Conservation (phyloP, 495 filamentous ascomycete species). For the Daldinia vernicosa region DNA sequence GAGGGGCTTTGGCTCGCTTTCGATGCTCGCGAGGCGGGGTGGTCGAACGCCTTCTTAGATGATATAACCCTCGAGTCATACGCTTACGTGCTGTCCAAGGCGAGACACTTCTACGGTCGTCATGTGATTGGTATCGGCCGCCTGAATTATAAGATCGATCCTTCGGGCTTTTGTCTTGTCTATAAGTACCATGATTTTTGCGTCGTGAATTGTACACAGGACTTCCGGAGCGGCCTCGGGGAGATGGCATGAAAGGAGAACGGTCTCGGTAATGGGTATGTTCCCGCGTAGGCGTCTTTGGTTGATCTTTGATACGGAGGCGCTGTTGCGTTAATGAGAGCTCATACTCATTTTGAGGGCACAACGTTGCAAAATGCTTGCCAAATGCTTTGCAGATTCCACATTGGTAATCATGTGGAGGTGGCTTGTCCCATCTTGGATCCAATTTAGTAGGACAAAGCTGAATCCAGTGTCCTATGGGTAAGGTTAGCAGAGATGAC, state of each 20-base stretch:
- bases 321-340: slow-evolving; percentile 46
- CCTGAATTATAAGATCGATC: neutral
- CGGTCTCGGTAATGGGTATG: neutral
- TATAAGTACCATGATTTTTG: neutral
- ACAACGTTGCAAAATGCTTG: slow-evolving; percentile 47
- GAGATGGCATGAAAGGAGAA: neutral
- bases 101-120: slow-evolving; percentile 7
- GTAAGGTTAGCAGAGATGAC: slow-evolving; percentile 18
- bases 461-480: slow-evolving; percentile 53
- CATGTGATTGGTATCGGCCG: neutral
- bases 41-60: neutral
- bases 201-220: neutral
- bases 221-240: slow-evolving; percentile 14
- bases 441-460: slow-evolving; percentile 56
- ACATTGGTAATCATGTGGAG: slow-evolving; percentile 49
- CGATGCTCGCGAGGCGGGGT: neutral
- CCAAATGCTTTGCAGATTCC: slow-evolving; percentile 44
- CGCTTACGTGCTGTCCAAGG: slow-evolving; percentile 14
- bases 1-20: slow-evolving; percentile 11
- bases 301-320: neutral
- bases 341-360: slow-evolving; percentile 45
- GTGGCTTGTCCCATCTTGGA: slow-evolving; percentile 44
- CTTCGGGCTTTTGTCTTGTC: slow-evolving; percentile 11
- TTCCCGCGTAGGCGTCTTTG: slow-evolving; percentile 1
- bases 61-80: slow-evolving; percentile 8